A percentile compares a stretch with the other conserved stretches of the same genome.
Evolutionary conservation across 768 basidiomycete genomes (phyloP).

Genomic region (Boletales sp.): DNA sequence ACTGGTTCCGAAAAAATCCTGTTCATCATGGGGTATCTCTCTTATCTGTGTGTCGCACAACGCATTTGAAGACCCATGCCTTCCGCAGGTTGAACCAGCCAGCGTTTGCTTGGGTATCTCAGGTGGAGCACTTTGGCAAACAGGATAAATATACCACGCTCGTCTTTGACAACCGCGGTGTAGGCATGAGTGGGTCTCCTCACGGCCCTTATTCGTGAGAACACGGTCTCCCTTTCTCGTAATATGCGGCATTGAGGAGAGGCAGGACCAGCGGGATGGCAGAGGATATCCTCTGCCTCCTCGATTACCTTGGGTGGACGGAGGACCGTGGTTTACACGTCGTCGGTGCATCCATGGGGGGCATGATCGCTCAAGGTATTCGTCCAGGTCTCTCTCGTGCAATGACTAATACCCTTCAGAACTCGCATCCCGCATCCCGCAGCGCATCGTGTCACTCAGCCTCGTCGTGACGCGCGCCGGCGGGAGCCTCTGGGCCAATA

Average conservation of each 20-base stretch:
- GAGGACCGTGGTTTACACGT: constrained; percentile 58
- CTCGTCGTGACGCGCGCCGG: constrained; percentile 72
- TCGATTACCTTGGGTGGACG: constrained; percentile 74
- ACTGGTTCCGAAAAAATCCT: constrained; percentile 59
- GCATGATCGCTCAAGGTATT: constrained; percentile 79
- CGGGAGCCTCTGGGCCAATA: constrained; percentile 50
- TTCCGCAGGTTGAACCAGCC: constrained; percentile 53
- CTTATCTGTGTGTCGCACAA: no score
- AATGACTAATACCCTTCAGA: constrained; percentile 42
- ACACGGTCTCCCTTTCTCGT: background rate
- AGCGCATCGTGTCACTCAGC: constrained; percentile 63
- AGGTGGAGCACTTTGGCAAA: constrained; percentile 61
- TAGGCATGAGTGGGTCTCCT: constrained; percentile 70
- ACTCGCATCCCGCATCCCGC: constrained; percentile 60
- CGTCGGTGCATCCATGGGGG: constrained; percentile 74
- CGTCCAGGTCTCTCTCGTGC: background rate
- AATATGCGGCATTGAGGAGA: background rate
- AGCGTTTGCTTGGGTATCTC: constrained; percentile 59
- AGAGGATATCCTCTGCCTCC: constrained; percentile 60
- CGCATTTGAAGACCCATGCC: no score
- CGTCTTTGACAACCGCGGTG: constrained; percentile 84
- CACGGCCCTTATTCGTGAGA: constrained; percentile 75
- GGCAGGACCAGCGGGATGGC: constrained; percentile 74
- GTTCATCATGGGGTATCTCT: constrained; percentile 67
- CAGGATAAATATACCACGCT: constrained; percentile 54